These are phyloP conservation scores for Leishmania amazonensis DNA, from an alignment of 208 protist genomes.

Conservation along the genomic window DNA sequence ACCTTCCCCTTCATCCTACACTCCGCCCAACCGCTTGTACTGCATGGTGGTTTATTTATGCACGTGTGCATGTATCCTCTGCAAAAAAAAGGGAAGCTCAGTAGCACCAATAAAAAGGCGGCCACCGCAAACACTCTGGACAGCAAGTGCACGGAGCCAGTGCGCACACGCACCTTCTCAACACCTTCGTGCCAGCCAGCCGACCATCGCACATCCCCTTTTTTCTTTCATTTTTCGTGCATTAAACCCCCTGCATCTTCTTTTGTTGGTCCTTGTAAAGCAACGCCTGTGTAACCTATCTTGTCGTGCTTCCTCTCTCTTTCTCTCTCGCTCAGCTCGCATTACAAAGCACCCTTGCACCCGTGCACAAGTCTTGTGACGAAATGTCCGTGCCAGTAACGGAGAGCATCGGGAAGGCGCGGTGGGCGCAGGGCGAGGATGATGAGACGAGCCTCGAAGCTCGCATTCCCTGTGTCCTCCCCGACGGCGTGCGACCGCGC, in stretches of 20 bases:
- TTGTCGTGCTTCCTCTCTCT: not conserved
- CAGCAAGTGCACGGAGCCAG: not conserved
- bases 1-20: not conserved
- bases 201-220: conserved; percentile 5
- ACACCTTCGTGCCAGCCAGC: not conserved
- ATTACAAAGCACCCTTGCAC: not conserved
- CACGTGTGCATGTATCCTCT: not conserved
- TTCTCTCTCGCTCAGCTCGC: not conserved
- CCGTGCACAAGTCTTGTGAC: not conserved
- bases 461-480: conserved; percentile 69
- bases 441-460: conserved; percentile 69
- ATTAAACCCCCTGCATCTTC: not conserved
- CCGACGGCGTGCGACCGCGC: conserved; percentile 60
- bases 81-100: not conserved
- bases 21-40: not conserved
- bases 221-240: conserved; percentile 4
- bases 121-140: not conserved
- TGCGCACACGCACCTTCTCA: not conserved
- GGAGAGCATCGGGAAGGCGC: conserved; percentile 61
- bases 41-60: too few species aligned
- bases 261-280: not conserved
- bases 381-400: conserved; percentile 45
- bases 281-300: not conserved
- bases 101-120: not conserved
- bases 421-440: conserved; percentile 76